Evolutionary conservation across 2,329 filamentous ascomycete species (phyloP).

Genomic region (Aspergillus tamarii): DNA sequence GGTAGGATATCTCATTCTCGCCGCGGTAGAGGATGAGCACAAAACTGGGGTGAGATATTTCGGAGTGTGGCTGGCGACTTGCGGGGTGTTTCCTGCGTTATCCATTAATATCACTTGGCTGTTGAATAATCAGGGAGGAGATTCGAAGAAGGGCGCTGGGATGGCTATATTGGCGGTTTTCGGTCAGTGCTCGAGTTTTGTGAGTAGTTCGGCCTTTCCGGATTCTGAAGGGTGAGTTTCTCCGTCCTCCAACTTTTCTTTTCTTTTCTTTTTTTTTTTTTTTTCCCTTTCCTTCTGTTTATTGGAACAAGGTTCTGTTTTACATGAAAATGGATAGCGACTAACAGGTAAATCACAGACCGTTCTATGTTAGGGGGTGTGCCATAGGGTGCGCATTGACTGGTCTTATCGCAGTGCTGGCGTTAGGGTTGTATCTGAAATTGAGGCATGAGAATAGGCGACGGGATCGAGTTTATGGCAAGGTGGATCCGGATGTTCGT

Average conservation of each 20-base stretch:
- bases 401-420: slow-evolving; percentile 26
- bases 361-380: slow-evolving; percentile 27
- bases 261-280: no score
- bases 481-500: slow-evolving; percentile 16
- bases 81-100: slow-evolving; percentile 28
- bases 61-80: slow-evolving; percentile 42
- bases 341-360: slow-evolving; percentile 4
- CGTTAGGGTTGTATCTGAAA: slow-evolving; percentile 21
- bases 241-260: background rate
- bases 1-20: slow-evolving; percentile 40
- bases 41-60: slow-evolving; percentile 39
- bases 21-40: slow-evolving; percentile 27
- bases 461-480: slow-evolving; percentile 26
- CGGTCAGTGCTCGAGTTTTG: slow-evolving; percentile 29
- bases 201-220: slow-evolving; percentile 29
- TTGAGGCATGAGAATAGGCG: slow-evolving; percentile 25
- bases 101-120: slow-evolving; percentile 31
- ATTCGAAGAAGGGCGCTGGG: slow-evolving; percentile 29
- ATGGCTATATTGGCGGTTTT: slow-evolving; percentile 29
- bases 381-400: slow-evolving; percentile 28
- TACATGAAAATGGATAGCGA: background rate
- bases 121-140: slow-evolving; percentile 30
- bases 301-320: background rate
- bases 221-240: slow-evolving; percentile 20
- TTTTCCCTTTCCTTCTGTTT: no score